Conservation (phyloP, 768 basidiomycete genomes). For the Ephemerocybe angulata region DNA sequence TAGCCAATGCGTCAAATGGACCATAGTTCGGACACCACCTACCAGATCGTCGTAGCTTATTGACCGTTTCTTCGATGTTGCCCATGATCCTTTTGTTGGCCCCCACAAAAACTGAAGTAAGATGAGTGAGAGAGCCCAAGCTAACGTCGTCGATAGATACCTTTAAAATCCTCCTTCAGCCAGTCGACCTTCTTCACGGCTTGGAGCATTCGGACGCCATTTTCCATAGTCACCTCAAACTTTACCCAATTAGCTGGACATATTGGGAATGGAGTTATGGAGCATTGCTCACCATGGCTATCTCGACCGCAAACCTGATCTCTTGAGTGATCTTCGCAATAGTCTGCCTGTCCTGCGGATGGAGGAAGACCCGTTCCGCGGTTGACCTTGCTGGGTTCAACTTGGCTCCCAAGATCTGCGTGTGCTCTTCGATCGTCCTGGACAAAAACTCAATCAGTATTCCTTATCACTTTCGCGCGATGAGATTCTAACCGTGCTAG, state of each 20-base stretch:
- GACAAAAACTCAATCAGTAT: no score
- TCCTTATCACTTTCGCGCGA: no score
- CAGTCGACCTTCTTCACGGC: not conserved
- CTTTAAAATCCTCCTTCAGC: not conserved
- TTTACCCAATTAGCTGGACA: not conserved
- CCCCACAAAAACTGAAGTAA: not conserved
- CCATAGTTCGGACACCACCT: not conserved
- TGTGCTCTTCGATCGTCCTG: not conserved
- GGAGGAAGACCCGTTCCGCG: conserved; percentile 16
- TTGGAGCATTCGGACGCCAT: not conserved
- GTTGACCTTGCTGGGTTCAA: not conserved
- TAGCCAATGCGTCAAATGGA: not conserved
- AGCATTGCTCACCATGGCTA: not conserved
- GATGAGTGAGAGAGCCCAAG: no score
- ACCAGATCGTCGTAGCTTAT: not conserved
- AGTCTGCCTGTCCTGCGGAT: conserved; percentile 22
- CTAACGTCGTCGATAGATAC: no score
- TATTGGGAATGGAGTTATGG: not conserved
- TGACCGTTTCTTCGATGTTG: not conserved
- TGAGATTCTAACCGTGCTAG: no score
- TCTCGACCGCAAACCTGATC: not conserved
- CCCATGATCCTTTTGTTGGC: not conserved
- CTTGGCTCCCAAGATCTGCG: not conserved
- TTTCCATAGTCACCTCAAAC: not conserved
- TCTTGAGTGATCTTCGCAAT: not conserved